These are phyloP conservation scores for Knufia petricola DNA, from an alignment of 2,329 filamentous ascomycete species.

Conservation along the genomic window DNA sequence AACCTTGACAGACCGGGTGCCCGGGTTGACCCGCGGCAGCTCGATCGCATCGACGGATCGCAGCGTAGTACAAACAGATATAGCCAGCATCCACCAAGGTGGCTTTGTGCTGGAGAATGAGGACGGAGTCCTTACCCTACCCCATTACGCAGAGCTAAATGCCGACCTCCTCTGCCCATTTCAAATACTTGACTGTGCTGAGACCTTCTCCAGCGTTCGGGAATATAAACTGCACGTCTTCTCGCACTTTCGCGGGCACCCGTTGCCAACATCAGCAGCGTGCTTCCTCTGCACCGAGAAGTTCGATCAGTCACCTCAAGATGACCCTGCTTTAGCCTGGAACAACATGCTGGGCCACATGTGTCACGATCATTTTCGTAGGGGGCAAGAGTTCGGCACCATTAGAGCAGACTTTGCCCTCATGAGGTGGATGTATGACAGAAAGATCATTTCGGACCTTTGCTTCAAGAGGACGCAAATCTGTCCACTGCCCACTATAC, in stretches of 20 bases:
- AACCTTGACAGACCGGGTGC: conserved; percentile 10
- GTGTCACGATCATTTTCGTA: conserved; percentile 31
- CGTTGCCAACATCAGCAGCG: conserved; percentile 32
- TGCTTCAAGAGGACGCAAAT: conserved; percentile 37
- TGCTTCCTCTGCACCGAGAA: conserved; percentile 34
- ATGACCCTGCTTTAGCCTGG: conserved; percentile 29
- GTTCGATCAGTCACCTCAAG: conserved; percentile 16
- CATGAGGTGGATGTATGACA: conserved; percentile 37
- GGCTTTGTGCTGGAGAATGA: conserved; percentile 20
- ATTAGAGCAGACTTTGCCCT: conserved; percentile 35
- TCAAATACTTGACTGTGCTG: conserved; percentile 35
- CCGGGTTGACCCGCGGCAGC: conserved; percentile 20
- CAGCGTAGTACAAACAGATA: conserved; percentile 18
- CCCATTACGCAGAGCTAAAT: conserved; percentile 15
- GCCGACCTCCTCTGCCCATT: conserved; percentile 32
- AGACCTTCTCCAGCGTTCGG: conserved; percentile 30
- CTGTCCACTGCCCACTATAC: conserved; percentile 25
- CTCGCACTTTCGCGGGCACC: conserved; percentile 35
- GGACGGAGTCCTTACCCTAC: conserved; percentile 19
- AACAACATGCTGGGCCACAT: conserved; percentile 35
- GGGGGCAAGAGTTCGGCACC: conserved; percentile 32
- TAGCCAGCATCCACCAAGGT: conserved; percentile 19
- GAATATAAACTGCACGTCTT: conserved; percentile 37
- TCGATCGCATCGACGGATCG: conserved; percentile 18
- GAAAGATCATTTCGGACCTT: conserved; percentile 33